These are phyloP conservation scores for Sanghuangporus baumii DNA, from an alignment of 1,284 basidiomycete species.

Conservation along the genomic window DNA sequence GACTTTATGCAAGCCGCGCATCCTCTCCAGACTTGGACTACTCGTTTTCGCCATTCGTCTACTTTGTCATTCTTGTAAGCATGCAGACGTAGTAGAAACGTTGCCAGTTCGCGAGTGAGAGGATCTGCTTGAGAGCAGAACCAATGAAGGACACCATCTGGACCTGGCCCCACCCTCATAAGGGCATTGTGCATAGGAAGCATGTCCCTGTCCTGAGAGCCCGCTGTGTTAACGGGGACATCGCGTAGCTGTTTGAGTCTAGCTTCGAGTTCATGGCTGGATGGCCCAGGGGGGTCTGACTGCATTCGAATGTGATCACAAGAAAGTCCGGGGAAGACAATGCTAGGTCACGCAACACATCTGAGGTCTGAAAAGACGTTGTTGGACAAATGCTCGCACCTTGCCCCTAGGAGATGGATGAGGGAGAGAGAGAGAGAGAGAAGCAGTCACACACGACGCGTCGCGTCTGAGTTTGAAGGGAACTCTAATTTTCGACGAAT, in stretches of 20 bases:
- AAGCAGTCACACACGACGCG: constrained; percentile 12
- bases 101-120: constrained; percentile 55
- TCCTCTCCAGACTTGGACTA: constrained; percentile 48
- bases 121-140: constrained; percentile 57
- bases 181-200: constrained; percentile 52
- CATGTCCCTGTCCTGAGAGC: constrained; percentile 46
- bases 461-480: not conserved
- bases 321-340: not conserved
- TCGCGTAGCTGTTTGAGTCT: constrained; percentile 49
- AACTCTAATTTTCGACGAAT: not conserved
- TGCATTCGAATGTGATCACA: constrained; percentile 5
- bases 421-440: not conserved
- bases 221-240: constrained; percentile 44
- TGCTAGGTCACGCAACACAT: not conserved
- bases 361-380: too few relatives aligned
- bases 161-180: constrained; percentile 35
- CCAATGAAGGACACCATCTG: constrained; percentile 55
- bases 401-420: not conserved
- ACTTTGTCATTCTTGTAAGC: constrained; percentile 65
- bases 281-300: constrained; percentile 1
- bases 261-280: constrained; percentile 32
- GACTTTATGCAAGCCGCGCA: constrained; percentile 67
- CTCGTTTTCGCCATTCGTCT: constrained; percentile 53
- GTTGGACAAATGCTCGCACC: too few relatives aligned
- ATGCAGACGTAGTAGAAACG: constrained; percentile 74